phyloP scores from a whole-genome alignment of 1,139 yeast species.

The Candida gigantensis region DNA sequence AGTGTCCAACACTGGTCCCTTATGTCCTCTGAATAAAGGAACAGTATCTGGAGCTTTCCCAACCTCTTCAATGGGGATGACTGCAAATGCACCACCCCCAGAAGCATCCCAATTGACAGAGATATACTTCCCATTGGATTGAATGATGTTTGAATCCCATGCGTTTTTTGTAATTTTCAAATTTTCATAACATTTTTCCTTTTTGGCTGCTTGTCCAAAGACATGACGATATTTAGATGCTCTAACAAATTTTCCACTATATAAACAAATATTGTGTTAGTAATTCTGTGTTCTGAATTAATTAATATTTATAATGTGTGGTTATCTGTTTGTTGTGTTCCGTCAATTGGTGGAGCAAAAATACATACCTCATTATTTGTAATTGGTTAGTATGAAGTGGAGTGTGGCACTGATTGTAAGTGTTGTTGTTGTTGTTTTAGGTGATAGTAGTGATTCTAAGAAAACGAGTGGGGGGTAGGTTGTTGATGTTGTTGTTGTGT shows the following conservation, averaged over 20 bases:
- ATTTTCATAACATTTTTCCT: conserved; percentile 86
- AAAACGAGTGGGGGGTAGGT: too few relatives aligned
- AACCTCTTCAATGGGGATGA: conserved; percentile 78
- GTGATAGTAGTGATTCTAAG: too few relatives aligned
- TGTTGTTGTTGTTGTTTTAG: too few relatives aligned
- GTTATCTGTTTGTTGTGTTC: too few relatives aligned
- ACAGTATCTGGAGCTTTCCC: conserved; percentile 96
- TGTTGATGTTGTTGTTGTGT: too few relatives aligned
- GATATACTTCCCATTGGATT: conserved; percentile 76
- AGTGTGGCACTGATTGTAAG: too few relatives aligned
- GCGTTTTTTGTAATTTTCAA: conserved; percentile 85
- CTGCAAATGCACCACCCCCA: conserved; percentile 97
- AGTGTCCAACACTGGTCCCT: conserved; percentile 92
- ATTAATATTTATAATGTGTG: background rate
- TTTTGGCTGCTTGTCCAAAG: conserved; percentile 87
- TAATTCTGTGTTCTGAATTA: background rate
- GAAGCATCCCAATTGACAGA: conserved; percentile 92
- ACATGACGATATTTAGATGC: conserved; percentile 97
- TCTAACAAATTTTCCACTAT: conserved; percentile 88
- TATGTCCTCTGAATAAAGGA: conserved; percentile 92
- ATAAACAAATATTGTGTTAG: background rate
- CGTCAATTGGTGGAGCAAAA: too few relatives aligned
- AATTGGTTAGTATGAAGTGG: too few relatives aligned
- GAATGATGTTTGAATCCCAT: conserved; percentile 90
- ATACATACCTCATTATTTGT: conserved; percentile 1